phyloP scores from a whole-genome alignment of 306 rosid species.

The Trifolium dubium region DNA sequence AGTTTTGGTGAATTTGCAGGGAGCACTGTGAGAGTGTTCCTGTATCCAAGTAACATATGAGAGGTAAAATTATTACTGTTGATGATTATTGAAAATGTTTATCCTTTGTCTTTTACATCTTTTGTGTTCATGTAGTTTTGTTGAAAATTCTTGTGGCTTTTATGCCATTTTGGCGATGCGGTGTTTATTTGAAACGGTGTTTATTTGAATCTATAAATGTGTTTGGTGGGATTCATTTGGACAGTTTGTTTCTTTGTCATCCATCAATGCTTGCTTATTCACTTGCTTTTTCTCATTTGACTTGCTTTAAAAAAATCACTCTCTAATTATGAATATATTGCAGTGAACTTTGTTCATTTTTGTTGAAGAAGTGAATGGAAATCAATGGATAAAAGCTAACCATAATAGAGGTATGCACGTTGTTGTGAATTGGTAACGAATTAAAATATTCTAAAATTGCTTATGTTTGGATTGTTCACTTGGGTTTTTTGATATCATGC shows the following conservation, averaged over 20 bases:
- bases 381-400: too few species aligned
- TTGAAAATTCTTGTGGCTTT: not conserved
- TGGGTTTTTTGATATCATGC: too few species aligned
- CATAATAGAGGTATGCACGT: too few species aligned
- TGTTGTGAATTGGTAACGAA: too few species aligned
- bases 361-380: too few species aligned
- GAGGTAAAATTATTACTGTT: slow-evolving; percentile 43
- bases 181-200: too few species aligned
- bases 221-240: not conserved
- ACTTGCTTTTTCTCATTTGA: not conserved
- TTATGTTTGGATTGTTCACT: too few species aligned
- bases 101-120: not conserved
- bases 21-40: slow-evolving; percentile 85
- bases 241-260: not conserved
- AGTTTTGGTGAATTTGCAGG: slow-evolving; percentile 50
- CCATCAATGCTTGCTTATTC: not conserved
- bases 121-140: not conserved
- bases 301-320: too few species aligned
- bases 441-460: too few species aligned
- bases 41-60: slow-evolving; percentile 90
- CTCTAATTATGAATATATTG: too few species aligned
- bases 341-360: too few species aligned
- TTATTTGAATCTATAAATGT: not conserved
- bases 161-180: not conserved
- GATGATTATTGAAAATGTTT: not conserved